phyloP scores from a whole-genome alignment of 2,329 filamentous ascomycete species.

The Paecilomyces dactylethromorphus region DNA sequence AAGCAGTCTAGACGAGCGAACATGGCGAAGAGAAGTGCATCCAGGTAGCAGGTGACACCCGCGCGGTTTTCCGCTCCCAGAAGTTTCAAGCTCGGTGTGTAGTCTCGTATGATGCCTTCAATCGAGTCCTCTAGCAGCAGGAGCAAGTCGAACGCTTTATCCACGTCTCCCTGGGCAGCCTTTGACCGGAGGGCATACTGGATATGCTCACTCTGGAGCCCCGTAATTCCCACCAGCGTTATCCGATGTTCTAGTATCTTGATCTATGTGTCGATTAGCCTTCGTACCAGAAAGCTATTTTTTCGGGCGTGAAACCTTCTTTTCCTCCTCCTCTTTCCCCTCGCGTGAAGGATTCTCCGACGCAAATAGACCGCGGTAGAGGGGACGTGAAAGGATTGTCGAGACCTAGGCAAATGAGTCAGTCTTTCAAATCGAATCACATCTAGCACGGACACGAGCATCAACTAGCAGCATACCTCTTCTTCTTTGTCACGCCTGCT shows the following conservation, averaged over 20 bases:
- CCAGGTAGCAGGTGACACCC: constrained; percentile 89
- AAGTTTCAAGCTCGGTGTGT: constrained; percentile 65
- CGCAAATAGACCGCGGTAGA: constrained; percentile 25
- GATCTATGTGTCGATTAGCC: constrained; percentile 29
- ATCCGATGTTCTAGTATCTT: constrained; percentile 49
- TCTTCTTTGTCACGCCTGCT: constrained; percentile 26
- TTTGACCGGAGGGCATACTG: constrained; percentile 55
- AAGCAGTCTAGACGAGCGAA: constrained; percentile 86
- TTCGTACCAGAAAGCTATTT: not conserved
- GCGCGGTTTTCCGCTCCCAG: constrained; percentile 80
- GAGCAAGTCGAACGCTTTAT: constrained; percentile 70
- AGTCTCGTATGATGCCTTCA: constrained; percentile 69
- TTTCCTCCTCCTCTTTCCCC: constrained; percentile 20
- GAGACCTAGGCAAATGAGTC: constrained; percentile 11
- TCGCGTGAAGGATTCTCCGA: constrained; percentile 13
- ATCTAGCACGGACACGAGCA: not conserved
- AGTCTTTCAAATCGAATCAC: not conserved
- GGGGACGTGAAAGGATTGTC: constrained; percentile 17
- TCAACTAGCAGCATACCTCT: constrained; percentile 16
- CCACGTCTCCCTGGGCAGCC: constrained; percentile 62
- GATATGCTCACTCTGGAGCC: constrained; percentile 56
- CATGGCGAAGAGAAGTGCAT: constrained; percentile 90
- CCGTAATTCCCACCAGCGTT: constrained; percentile 46
- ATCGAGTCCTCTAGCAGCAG: constrained; percentile 74
- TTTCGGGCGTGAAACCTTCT: constrained; percentile 22